Evolutionary conservation across 1,284 basidiomycete genomes (phyloP).

Genomic region (Coniferiporia weirii): DNA sequence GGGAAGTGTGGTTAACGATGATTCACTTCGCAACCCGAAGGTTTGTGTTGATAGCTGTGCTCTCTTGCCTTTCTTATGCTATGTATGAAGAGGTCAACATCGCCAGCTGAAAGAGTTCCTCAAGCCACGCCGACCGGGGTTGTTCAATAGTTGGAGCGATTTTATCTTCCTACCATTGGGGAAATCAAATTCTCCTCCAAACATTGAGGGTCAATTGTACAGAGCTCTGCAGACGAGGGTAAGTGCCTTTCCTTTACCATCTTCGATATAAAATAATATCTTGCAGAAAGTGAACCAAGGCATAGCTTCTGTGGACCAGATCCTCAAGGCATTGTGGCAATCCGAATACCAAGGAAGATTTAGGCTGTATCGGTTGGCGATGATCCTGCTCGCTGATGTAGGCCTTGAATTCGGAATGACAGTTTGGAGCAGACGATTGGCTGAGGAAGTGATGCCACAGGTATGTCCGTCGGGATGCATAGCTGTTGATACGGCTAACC

Average conservation of each 20-base stretch:
- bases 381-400: conserved; percentile 68
- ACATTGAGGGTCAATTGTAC: conserved; percentile 55
- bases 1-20: conserved; percentile 71
- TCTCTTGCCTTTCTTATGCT: conserved; percentile 9
- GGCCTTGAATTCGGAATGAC: conserved; percentile 72
- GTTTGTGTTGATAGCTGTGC: conserved; percentile 32
- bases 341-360: conserved; percentile 71
- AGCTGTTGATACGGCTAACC: not conserved
- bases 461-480: conserved; percentile 31
- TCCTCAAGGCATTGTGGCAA: conserved; percentile 70
- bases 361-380: conserved; percentile 57
- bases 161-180: conserved; percentile 16
- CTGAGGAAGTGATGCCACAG: conserved; percentile 78
- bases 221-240: conserved; percentile 62
- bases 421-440: conserved; percentile 50
- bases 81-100: conserved; percentile 48
- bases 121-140: conserved; percentile 48
- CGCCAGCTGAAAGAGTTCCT: conserved; percentile 61
- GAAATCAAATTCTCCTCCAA: conserved; percentile 33
- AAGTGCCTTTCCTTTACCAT: conserved; percentile 22
- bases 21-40: conserved; percentile 61
- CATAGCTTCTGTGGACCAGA: conserved; percentile 52
- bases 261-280: conserved; percentile 1
- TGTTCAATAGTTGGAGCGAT: conserved; percentile 6
- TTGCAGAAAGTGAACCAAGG: conserved; percentile 48